A percentile compares a stretch with the other conserved stretches of the same genome.
These are phyloP conservation scores for Scolecobasidium constrictum DNA, from an alignment of 2,329 filamentous ascomycete species.

Conservation along the genomic window DNA sequence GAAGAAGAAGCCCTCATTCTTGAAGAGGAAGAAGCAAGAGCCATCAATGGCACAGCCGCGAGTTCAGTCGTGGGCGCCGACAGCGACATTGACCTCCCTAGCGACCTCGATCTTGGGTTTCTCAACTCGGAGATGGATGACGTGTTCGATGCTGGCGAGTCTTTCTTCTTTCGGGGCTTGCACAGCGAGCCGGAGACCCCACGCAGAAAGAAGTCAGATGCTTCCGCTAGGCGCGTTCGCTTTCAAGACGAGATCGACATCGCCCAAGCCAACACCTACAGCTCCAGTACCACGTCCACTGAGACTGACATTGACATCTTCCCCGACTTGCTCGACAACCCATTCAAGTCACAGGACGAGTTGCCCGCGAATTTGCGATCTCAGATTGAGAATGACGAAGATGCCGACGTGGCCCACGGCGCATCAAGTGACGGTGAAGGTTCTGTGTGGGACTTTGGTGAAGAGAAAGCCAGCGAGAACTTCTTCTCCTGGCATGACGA, in stretches of 20 bases:
- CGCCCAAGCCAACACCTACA: slow-evolving; percentile 42
- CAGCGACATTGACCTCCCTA: slow-evolving; percentile 16
- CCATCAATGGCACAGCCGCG: slow-evolving; percentile 19
- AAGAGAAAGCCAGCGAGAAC: slow-evolving; percentile 31
- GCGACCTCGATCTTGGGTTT: background rate
- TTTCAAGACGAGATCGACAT: slow-evolving; percentile 56
- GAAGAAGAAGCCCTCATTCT: slow-evolving; percentile 69
- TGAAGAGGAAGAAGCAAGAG: slow-evolving; percentile 18
- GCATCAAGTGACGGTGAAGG: slow-evolving; percentile 25
- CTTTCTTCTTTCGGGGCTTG: background rate
- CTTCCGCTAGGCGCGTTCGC: slow-evolving; percentile 54
- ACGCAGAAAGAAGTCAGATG: slow-evolving; percentile 26
- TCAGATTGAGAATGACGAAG: slow-evolving; percentile 36
- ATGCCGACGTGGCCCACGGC: slow-evolving; percentile 45
- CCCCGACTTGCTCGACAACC: slow-evolving; percentile 47
- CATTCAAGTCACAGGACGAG: slow-evolving; percentile 63
- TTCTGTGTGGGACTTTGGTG: slow-evolving; percentile 54
- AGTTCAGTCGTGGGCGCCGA: slow-evolving; percentile 24
- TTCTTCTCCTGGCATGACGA: slow-evolving; percentile 20
- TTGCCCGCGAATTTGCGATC: slow-evolving; percentile 61
- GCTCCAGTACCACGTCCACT: slow-evolving; percentile 26
- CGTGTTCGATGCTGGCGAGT: background rate
- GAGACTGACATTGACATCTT: slow-evolving; percentile 58
- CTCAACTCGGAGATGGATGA: slow-evolving; percentile 2
- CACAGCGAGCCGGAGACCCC: slow-evolving; percentile 6